Percentiles rank a stretch among this genome's conserved stretches.
phyloP scores from a whole-genome alignment of 371 early-diverging fungal genomes.

The Choanephora cucurbitarum region DNA sequence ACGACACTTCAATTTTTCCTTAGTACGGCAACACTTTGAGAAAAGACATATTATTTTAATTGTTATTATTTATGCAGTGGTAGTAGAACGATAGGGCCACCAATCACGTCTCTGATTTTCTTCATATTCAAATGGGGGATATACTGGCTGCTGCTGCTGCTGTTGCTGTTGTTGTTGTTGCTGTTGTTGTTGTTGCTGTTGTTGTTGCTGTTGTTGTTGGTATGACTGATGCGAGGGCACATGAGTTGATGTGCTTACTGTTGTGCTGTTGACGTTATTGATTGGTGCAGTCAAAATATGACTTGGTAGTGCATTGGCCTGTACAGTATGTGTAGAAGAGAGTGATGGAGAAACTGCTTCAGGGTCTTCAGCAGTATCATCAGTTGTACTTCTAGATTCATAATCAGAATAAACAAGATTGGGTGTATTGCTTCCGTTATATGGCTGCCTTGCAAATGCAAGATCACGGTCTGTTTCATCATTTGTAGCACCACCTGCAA shows the following conservation, averaged over 20 bases:
- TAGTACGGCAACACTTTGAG: too few species aligned
- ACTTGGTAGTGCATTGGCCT: not conserved
- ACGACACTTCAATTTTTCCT: too few species aligned
- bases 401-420: constrained; percentile 31
- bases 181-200: constrained; percentile 8
- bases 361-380: constrained; percentile 18
- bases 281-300: too few species aligned
- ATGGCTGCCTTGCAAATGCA: constrained; percentile 26
- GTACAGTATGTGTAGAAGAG: constrained; percentile 2
- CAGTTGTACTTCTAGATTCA: constrained; percentile 34
- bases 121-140: constrained; percentile 21
- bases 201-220: not conserved
- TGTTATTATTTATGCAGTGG: constrained; percentile 15
- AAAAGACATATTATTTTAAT: too few species aligned
- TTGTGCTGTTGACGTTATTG: not conserved
- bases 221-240: not conserved
- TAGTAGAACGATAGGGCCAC: constrained; percentile 28
- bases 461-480: constrained; percentile 32
- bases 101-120: constrained; percentile 21
- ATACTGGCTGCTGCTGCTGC: not conserved
- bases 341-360: constrained; percentile 9
- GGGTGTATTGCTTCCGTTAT: constrained; percentile 29
- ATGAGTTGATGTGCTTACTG: not conserved
- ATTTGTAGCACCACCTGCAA: constrained; percentile 32
- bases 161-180: constrained; percentile 6